Conservation (phyloP, 2,329 filamentous ascomycete species). For the Trichophyton simii region DNA sequence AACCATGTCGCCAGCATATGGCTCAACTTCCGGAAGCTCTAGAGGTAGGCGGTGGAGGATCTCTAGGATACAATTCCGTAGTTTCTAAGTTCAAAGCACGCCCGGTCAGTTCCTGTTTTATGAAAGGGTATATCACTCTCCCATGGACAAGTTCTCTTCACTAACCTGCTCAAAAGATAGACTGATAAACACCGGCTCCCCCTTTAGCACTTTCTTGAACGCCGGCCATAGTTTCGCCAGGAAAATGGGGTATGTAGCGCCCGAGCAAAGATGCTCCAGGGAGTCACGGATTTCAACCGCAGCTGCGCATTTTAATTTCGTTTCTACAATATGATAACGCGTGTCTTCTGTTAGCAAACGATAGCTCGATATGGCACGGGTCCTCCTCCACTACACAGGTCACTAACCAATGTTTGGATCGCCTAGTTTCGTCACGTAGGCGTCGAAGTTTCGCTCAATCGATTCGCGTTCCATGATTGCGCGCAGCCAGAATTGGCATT, state of each 20-base stretch:
- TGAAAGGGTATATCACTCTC: conserved; percentile 6
- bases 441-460: conserved; percentile 38
- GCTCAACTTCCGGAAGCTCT: conserved; percentile 70
- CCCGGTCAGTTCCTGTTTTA: not conserved
- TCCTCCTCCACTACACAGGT: not conserved
- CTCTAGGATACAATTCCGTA: conserved; percentile 87
- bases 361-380: conserved; percentile 8
- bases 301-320: conserved; percentile 67
- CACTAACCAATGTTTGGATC: conserved; percentile 37
- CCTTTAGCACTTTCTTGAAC: conserved; percentile 72
- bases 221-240: conserved; percentile 80
- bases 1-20: conserved; percentile 76
- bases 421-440: conserved; percentile 37
- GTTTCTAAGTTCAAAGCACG: conserved; percentile 44
- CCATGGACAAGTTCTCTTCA: conserved; percentile 1
- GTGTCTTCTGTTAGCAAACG: not conserved
- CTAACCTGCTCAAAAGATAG: conserved; percentile 77
- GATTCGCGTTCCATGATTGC: conserved; percentile 16
- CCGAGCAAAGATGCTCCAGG: conserved; percentile 70
- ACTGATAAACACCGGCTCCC: conserved; percentile 80
- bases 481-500: conserved; percentile 5
- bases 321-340: conserved; percentile 43
- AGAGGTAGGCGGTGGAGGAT: conserved; percentile 78
- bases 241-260: conserved; percentile 65
- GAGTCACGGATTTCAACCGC: conserved; percentile 80